Percentiles rank a stretch among this genome's conserved stretches.
Evolutionary conservation across 352 stramenopile species (phyloP).

Genomic region (Globisporangium megalacanthum): DNA sequence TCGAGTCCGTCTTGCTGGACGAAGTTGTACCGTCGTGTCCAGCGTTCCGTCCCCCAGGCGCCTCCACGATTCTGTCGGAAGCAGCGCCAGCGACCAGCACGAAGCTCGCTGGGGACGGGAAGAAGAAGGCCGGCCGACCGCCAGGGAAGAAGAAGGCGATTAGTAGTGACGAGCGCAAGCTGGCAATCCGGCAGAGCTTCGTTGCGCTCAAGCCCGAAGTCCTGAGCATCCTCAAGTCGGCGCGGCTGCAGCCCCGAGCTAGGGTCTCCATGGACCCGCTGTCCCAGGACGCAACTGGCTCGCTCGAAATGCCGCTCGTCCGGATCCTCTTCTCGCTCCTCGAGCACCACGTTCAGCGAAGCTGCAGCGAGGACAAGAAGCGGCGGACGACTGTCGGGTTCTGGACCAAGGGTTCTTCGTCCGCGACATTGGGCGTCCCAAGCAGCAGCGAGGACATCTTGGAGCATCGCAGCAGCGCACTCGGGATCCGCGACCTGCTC

Average conservation of each 20-base stretch:
- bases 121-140: constrained; percentile 24
- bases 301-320: constrained; percentile 13
- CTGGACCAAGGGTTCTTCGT: constrained; percentile 1
- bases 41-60: constrained; percentile 26
- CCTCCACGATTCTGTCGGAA: constrained; percentile 3
- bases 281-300: background rate
- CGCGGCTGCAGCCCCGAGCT: constrained; percentile 7
- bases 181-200: constrained; percentile 24
- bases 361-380: constrained; percentile 12
- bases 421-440: background rate
- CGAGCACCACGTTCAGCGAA: constrained; percentile 11
- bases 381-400: background rate
- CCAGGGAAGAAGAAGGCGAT: constrained; percentile 14
- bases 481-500: constrained; percentile 8
- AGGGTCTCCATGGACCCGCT: constrained; percentile 3
- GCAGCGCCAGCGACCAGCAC: background rate
- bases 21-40: constrained; percentile 21
- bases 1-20: constrained; percentile 39
- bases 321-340: constrained; percentile 16
- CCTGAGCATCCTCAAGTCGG: constrained; percentile 28
- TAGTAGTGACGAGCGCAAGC: constrained; percentile 14
- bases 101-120: constrained; percentile 8
- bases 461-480: constrained; percentile 4
- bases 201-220: constrained; percentile 23
- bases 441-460: constrained; percentile 9